Evolutionary conservation across 441 rosid species (phyloP), one percentile per base, ranked within the genome.

Genomic region (Dalechampia spathulata): DNA sequence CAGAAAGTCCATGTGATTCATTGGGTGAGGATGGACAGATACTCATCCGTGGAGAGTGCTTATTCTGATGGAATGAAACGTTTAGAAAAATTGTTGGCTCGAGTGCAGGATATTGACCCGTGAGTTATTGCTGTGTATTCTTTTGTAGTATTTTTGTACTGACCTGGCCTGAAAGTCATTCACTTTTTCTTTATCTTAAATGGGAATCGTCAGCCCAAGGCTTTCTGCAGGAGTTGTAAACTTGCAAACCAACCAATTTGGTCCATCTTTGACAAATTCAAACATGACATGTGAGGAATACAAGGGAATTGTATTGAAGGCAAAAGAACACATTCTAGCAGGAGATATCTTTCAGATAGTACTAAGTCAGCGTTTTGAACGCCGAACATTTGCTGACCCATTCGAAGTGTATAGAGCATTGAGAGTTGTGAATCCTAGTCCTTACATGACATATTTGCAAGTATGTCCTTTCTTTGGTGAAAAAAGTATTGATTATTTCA

Each of bases 381-480:
- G 86, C 43, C 67, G 92, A 62, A 92, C 99, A 28, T 92, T 83
- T 70, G 96, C 95, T 14, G 92, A 86, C 30, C 97, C 96, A 4
- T 89, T 92, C 72, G 94, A 86, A 78, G 75, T 89, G 30, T 92
- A 89, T 63, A 76, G 99, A 57, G 91, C 99, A 30, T 62, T 92
- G 61, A 75, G 97, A 78, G 75, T 86, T 50, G 97, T 86, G 61
- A 92, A 92, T 77, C 99, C 99, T 16, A 89, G 99, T 68, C 97
- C 96, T 17, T 92, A 89, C 52, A 92, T 89, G 99, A 68, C 80
- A 45, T 89, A 89, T 68, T 68, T 86, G 67, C 96, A 89, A 68
- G 98, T 86, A 55, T 22, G 82, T 42, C 63, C 37, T 10, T 25
- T 62, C 22, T 26, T 45, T 17, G 47, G 5, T n/a, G 11, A 19